Percentiles rank a stretch among this genome's conserved stretches.
These are phyloP conservation scores for Claviceps sp. DNA, from an alignment of 2,329 filamentous ascomycete genomes.

Conservation along the genomic window DNA sequence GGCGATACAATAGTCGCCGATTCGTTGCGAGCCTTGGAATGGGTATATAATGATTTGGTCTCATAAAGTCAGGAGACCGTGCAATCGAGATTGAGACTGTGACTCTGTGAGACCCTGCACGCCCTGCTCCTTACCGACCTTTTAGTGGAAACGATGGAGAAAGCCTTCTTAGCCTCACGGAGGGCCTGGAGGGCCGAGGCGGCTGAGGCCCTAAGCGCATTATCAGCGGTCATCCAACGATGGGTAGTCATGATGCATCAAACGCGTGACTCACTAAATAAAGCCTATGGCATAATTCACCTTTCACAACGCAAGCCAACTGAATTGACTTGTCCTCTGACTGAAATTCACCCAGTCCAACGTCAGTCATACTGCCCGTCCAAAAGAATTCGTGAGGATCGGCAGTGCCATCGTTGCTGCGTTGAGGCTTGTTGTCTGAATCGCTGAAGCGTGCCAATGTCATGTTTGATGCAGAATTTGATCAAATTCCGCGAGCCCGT, in stretches of 20 bases:
- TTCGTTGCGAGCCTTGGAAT: constrained; percentile 60
- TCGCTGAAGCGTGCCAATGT: constrained; percentile 37
- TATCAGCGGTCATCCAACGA: not conserved
- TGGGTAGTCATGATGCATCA: not conserved
- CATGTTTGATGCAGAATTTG: constrained; percentile 41
- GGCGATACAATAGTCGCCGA: constrained; percentile 58
- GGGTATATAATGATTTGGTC: constrained; percentile 64
- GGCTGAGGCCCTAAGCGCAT: not conserved
- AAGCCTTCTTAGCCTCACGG: constrained; percentile 35
- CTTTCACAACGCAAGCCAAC: too few species aligned
- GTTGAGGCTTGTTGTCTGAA: constrained; percentile 36
- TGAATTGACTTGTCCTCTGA: constrained; percentile 36
- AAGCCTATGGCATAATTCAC: too few species aligned
- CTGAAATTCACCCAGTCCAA: constrained; percentile 41
- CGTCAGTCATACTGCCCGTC: constrained; percentile 78
- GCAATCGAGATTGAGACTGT: constrained; percentile 76
- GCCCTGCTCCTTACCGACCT: constrained; percentile 42
- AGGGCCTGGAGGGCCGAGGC: too few species aligned
- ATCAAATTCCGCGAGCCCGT: constrained; percentile 68
- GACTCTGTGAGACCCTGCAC: constrained; percentile 38
- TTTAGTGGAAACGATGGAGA: constrained; percentile 57
- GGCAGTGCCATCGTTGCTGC: constrained; percentile 71
- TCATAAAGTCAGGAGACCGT: constrained; percentile 57
- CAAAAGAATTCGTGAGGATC: constrained; percentile 74
- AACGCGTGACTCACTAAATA: not conserved